A percentile compares a stretch with the other conserved stretches of the same genome.
Evolutionary conservation across 2,329 filamentous ascomycete genomes (phyloP).

Genomic region (Phoma sp.): DNA sequence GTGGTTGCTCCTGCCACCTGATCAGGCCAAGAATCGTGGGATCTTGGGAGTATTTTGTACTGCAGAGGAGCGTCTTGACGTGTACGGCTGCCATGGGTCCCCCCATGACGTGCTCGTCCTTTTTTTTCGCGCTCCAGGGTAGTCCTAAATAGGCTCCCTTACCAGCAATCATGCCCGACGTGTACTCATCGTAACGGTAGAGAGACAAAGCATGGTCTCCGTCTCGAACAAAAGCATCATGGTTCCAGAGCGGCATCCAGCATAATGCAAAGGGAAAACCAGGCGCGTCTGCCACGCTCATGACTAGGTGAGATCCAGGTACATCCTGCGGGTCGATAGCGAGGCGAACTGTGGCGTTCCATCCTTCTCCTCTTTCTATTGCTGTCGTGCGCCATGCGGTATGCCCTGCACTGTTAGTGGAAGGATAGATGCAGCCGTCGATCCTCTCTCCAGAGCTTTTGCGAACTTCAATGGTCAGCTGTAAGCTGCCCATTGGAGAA

Average conservation of each 20-base stretch:
- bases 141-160: slow-evolving; percentile 87
- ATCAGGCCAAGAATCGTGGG: slow-evolving; percentile 82
- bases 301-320: slow-evolving; percentile 80
- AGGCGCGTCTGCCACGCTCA: slow-evolving; percentile 87
- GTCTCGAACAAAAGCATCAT: slow-evolving; percentile 87
- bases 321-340: slow-evolving; percentile 82
- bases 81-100: slow-evolving; percentile 81
- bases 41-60: slow-evolving; percentile 93
- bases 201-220: slow-evolving; percentile 80
- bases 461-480: slow-evolving; percentile 88
- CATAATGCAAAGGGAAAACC: slow-evolving; percentile 88
- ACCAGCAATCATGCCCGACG: slow-evolving; percentile 73
- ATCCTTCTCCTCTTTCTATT: slow-evolving; percentile 77
- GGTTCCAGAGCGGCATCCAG: slow-evolving; percentile 93
- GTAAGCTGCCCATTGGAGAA: slow-evolving; percentile 74
- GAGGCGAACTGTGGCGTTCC: slow-evolving; percentile 88
- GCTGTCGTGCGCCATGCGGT: slow-evolving; percentile 90
- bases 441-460: slow-evolving; percentile 79
- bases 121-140: slow-evolving; percentile 78
- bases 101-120: slow-evolving; percentile 71
- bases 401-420: slow-evolving; percentile 77
- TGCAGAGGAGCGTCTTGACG: slow-evolving; percentile 87
- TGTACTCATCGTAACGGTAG: slow-evolving; percentile 92
- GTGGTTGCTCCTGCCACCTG: slow-evolving; percentile 80
- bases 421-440: slow-evolving; percentile 84